Evolutionary conservation across 2,329 filamentous ascomycete genomes (phyloP).

Genomic region (Aureobasidium sp.): DNA sequence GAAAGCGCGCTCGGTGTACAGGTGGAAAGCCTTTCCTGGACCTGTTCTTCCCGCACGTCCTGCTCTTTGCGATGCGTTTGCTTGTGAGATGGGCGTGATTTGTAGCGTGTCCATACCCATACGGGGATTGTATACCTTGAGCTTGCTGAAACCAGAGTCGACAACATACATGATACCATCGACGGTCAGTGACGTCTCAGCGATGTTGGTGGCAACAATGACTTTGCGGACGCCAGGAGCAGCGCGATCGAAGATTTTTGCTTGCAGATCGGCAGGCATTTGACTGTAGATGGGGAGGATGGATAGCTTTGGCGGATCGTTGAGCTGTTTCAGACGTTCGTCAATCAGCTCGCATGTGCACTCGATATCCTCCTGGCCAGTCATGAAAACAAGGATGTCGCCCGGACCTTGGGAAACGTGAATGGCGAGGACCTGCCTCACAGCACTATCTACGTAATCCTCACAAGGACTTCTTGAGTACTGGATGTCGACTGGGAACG

Average conservation of each 20-base stretch:
- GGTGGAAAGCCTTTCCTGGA: slow-evolving; percentile 86
- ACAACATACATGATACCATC: slow-evolving; percentile 99
- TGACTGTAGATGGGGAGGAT: slow-evolving; percentile 98
- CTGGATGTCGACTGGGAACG: slow-evolving; percentile 94
- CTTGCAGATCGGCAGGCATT: slow-evolving; percentile 96
- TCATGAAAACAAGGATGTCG: slow-evolving; percentile 99
- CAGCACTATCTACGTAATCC: slow-evolving; percentile 94
- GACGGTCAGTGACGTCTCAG: slow-evolving; percentile 94
- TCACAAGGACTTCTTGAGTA: slow-evolving; percentile 92
- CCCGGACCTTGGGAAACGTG: slow-evolving; percentile 90
- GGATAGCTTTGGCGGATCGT: slow-evolving; percentile 88
- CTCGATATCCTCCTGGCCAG: slow-evolving; percentile 97
- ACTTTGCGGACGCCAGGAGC: slow-evolving; percentile 89
- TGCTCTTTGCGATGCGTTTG: slow-evolving; percentile 87
- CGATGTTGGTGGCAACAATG: slow-evolving; percentile 97
- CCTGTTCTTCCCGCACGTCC: slow-evolving; percentile 91
- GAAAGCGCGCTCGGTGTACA: slow-evolving; percentile 91
- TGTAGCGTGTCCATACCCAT: slow-evolving; percentile 99
- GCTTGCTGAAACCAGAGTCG: slow-evolving; percentile 89
- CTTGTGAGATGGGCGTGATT: slow-evolving; percentile 95
- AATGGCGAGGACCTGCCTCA: slow-evolving; percentile 91
- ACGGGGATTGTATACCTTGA: slow-evolving; percentile 97
- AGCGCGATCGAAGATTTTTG: slow-evolving; percentile 93
- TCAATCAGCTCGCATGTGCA: slow-evolving; percentile 89
- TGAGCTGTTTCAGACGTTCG: slow-evolving; percentile 78